Base-by-base conservation (phyloP, 2,329 filamentous ascomycete species). In the Arthrobotrys conoides region DNA sequence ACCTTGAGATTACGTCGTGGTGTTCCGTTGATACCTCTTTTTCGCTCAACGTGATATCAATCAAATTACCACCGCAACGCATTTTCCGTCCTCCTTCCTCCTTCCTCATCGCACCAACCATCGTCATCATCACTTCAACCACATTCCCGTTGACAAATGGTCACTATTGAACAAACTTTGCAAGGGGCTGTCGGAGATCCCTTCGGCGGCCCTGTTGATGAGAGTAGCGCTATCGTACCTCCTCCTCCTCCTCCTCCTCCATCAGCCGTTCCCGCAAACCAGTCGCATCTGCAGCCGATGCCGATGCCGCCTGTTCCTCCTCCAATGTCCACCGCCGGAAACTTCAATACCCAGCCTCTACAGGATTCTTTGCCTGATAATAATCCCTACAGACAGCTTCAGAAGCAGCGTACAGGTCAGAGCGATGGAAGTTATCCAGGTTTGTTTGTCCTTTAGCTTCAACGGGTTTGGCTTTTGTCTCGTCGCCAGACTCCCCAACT, bases 321-420 rank as follows among this genome's bases (percentile, higher is more conserved):
- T 16, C 64, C 57, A 36, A 44, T 64, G 41, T 24, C 67, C 24
- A 33, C 68, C 12, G 44, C 20, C 44, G 16, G 68, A 12, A 14
- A 67, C 51, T 53, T 77, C 67, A 77, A 77, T n/a, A 41, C 71
- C 9, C 68, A 71, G 38, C 51, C 61, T 6, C 22, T 64, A 16
- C 73, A 77, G 24, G 73, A 77, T 46, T 63, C 73, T 57, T 53
- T 77, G 9, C 73, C 67, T 14, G 73, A 77, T 18, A 67, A 77
- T 55, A 77, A 77, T 53, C 73, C 73, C 6, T 77, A 77, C 59
- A 51, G 73, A 24, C 66, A 61, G 51, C 61, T 77, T 48, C 73
- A 77, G 63, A 77, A 77, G 24, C 73, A 77, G 22, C 67, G 73
- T 20, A 77, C 73, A 8, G 73, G 73, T 2, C 73, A 77, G n/a